Conservation (phyloP, 495 filamentous ascomycete species). For the Hypoxylon fuscum region DNA sequence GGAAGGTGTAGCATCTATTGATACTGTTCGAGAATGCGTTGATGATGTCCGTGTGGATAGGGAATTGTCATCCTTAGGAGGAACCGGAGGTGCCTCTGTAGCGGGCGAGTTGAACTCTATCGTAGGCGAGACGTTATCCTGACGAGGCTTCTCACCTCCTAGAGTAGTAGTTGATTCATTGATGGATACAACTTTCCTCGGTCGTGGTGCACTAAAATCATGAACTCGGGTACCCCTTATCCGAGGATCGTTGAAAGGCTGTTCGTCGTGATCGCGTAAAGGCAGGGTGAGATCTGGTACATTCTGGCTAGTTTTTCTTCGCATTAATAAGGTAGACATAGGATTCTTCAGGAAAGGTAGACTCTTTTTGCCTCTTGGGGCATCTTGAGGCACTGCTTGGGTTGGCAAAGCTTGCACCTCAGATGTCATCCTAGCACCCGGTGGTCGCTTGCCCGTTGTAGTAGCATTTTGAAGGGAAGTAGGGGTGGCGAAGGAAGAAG, state of each 20-base stretch:
- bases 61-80: slow-evolving; percentile 47
- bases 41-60: slow-evolving; percentile 44
- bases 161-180: slow-evolving; percentile 19
- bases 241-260: slow-evolving; percentile 74
- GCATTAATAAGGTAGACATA: slow-evolving; percentile 55
- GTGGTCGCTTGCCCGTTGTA: slow-evolving; percentile 41
- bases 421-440: slow-evolving; percentile 48
- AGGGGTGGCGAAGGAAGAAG: slow-evolving; percentile 51
- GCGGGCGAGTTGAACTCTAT: slow-evolving; percentile 15
- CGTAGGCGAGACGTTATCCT: slow-evolving; percentile 24
- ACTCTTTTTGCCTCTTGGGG: slow-evolving; percentile 61
- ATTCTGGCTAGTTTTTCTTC: slow-evolving; percentile 54
- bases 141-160: slow-evolving; percentile 26
- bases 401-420: slow-evolving; percentile 65
- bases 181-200: slow-evolving; percentile 59
- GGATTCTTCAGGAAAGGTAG: slow-evolving; percentile 60
- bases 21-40: slow-evolving; percentile 43
- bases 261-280: slow-evolving; percentile 38
- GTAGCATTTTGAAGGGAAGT: slow-evolving; percentile 48
- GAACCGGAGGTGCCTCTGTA: slow-evolving; percentile 44
- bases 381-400: slow-evolving; percentile 65
- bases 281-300: slow-evolving; percentile 61
- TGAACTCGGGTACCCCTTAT: slow-evolving; percentile 87
- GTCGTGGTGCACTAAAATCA: slow-evolving; percentile 87
- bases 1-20: slow-evolving; percentile 19